phyloP scores from a whole-genome alignment of 768 basidiomycete species.

The Pulveroboletus sp. region DNA sequence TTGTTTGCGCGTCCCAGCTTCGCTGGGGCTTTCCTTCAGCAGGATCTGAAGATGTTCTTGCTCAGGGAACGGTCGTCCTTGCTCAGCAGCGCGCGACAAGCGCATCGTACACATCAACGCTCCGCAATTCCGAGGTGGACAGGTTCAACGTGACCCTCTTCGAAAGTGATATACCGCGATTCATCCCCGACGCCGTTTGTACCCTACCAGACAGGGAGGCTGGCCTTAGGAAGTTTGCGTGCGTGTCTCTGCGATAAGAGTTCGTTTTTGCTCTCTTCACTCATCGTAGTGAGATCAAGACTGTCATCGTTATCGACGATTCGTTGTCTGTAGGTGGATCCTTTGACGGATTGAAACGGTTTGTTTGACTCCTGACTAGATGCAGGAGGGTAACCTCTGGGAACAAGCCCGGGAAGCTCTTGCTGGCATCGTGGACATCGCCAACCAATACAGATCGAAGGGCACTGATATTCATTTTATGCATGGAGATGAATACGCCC shows the following conservation, averaged over 20 bases:
- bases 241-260: background rate
- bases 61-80: slow-evolving; percentile 29
- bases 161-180: slow-evolving; percentile 26
- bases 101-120: background rate
- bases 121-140: slow-evolving; percentile 12
- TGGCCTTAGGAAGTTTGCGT: background rate
- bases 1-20: slow-evolving; percentile 34
- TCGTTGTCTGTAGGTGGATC: background rate
- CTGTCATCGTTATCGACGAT: slow-evolving; percentile 12
- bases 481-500: slow-evolving; percentile 31
- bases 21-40: slow-evolving; percentile 27
- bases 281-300: background rate
- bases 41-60: slow-evolving; percentile 9
- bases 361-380: slow-evolving; percentile 17
- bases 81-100: slow-evolving; percentile 18
- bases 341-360: background rate
- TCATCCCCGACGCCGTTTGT: slow-evolving; percentile 12
- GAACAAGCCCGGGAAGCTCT: slow-evolving; percentile 37
- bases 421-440: slow-evolving; percentile 36
- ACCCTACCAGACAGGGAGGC: slow-evolving; percentile 18
- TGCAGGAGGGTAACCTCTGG: slow-evolving; percentile 42
- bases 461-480: slow-evolving; percentile 43
- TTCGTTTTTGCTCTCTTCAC: background rate
- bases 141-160: slow-evolving; percentile 24
- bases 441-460: slow-evolving; percentile 33